A percentile compares a stretch with the other conserved stretches of the same genome.
phyloP scores from a whole-genome alignment of 495 filamentous ascomycete genomes.

The Penicillium salamii region DNA sequence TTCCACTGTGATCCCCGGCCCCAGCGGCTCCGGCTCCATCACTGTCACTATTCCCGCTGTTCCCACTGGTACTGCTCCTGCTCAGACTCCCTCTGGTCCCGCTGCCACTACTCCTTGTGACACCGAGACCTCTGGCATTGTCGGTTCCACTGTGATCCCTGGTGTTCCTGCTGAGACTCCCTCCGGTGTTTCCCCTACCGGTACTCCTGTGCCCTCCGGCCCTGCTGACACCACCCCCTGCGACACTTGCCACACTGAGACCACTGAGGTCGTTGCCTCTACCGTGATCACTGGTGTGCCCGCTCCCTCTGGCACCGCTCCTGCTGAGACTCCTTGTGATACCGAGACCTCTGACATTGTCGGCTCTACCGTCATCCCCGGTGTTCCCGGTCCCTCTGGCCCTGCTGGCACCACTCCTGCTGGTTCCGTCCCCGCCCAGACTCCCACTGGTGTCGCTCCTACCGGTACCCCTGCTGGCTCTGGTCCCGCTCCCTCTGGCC shows the following conservation, averaged over 20 bases:
- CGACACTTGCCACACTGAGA: slow-evolving; percentile 14
- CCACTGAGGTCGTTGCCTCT: slow-evolving; percentile 12
- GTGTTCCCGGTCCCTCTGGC: neutral
- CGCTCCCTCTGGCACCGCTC: slow-evolving; percentile 4
- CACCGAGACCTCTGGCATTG: slow-evolving; percentile 14
- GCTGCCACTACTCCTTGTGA: slow-evolving; percentile 17
- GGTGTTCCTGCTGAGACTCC: neutral
- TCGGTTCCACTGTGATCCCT: slow-evolving; percentile 7
- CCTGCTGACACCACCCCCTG: slow-evolving; percentile 19
- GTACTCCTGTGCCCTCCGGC: neutral
- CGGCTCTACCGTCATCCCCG: slow-evolving; percentile 2
- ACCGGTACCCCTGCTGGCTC: slow-evolving; percentile 8
- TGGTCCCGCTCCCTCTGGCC: slow-evolving; percentile 6
- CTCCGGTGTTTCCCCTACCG: slow-evolving; percentile 8
- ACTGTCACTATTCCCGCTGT: slow-evolving; percentile 7
- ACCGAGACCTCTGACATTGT: neutral
- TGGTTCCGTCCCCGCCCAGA: slow-evolving; percentile 1
- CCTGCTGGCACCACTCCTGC: neutral
- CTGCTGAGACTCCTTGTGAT: slow-evolving; percentile 8
- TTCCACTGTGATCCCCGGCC: slow-evolving; percentile 10
- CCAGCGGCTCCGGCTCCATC: slow-evolving; percentile 3
- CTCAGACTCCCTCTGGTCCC: slow-evolving; percentile 2
- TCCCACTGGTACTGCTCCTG: slow-evolving; percentile 4
- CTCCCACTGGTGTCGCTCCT: slow-evolving; percentile 6
- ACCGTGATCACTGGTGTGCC: slow-evolving; percentile 9